Conservation (phyloP, 352 stramenopile species). For the Paralagenidium karlingii region DNA sequence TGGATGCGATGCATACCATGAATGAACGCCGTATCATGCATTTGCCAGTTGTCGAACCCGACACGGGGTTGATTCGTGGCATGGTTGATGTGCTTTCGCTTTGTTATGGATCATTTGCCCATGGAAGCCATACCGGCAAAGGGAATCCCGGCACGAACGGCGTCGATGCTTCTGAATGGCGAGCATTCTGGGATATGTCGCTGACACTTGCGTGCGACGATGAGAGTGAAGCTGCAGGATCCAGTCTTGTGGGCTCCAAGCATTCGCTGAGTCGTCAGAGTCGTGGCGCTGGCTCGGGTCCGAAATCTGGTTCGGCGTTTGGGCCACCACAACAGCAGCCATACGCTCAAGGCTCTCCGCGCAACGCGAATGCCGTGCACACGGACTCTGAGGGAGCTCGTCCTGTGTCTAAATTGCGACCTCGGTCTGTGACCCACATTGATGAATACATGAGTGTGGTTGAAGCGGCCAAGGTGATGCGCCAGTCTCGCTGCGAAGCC, state of each 20-base stretch:
- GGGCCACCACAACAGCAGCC: too few relatives aligned
- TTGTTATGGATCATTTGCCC: slow-evolving; percentile 80
- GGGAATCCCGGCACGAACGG: too few relatives aligned
- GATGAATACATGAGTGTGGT: not conserved
- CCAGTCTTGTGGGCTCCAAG: slow-evolving; percentile 45
- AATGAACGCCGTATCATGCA: slow-evolving; percentile 97
- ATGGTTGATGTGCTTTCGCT: slow-evolving; percentile 84
- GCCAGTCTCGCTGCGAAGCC: not conserved
- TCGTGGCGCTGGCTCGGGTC: slow-evolving; percentile 4
- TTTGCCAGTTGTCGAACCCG: slow-evolving; percentile 89
- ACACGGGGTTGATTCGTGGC: slow-evolving; percentile 52
- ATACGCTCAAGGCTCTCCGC: too few relatives aligned
- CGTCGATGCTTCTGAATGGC: slow-evolving; percentile 65
- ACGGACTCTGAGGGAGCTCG: slow-evolving; percentile 36
- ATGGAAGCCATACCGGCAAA: slow-evolving; percentile 24
- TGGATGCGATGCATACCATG: slow-evolving; percentile 97
- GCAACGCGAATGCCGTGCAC: slow-evolving; percentile 22
- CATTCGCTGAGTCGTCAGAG: slow-evolving; percentile 2
- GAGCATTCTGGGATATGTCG: slow-evolving; percentile 82
- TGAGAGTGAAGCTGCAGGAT: slow-evolving; percentile 45
- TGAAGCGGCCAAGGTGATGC: not conserved
- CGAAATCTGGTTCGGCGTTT: too few relatives aligned
- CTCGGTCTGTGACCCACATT: not conserved
- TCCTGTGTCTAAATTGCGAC: not conserved
- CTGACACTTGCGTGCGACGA: slow-evolving; percentile 62